Base-by-base conservation (phyloP, 192 early-diverging fungal genomes). In the Coemansia sp. region DNA sequence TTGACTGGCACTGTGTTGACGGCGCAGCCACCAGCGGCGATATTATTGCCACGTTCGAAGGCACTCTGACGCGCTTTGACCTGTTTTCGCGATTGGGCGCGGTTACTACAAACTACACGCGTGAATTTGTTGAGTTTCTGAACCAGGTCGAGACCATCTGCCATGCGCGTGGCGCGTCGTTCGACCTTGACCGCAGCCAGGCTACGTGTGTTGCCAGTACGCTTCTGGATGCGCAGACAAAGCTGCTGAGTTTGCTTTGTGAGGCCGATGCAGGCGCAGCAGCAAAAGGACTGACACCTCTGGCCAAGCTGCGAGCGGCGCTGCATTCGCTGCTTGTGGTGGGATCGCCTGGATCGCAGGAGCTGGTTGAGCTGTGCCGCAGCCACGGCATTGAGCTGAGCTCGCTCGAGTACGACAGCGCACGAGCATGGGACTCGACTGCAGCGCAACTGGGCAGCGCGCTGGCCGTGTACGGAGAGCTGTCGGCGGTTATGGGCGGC, bases 141-240 rank as follows among this genome's bases (percentile, higher is more conserved):
- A 79, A 79, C 62, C 76, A 79, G 64, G 68, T 53, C 43, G 76
- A 79, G 58, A 73, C 68, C 38, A 70, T 79, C 41, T 79, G 76
- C 71, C 76, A 79, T 39, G 64, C 76, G 22, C 76, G 76, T 48
- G 71, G 71, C 55, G 76, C 45, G 15, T 35, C 64, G 39, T 79
- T 79, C 43, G 76, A 79, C 25, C 65, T 79, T n/a, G 76, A 73
- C 53, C 76, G 76, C 37, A 73, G 63, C 58, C 76, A 79, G 62
- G 54, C 76, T 9, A 73, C 76, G 12, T 79, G 76, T 50, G 65
- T 79, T 17, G 63, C 65, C 52, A 70, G 64, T 53, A 62, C 76
- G 32, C 63, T 79, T 45, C 62, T 63, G 12, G 71, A 73, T 39
- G 76, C 67, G 23, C 67, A 61, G 58, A 62, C 63, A 22, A 79